phyloP scores from a whole-genome alignment of 768 basidiomycete species.

The Termitomyces titanicus region DNA sequence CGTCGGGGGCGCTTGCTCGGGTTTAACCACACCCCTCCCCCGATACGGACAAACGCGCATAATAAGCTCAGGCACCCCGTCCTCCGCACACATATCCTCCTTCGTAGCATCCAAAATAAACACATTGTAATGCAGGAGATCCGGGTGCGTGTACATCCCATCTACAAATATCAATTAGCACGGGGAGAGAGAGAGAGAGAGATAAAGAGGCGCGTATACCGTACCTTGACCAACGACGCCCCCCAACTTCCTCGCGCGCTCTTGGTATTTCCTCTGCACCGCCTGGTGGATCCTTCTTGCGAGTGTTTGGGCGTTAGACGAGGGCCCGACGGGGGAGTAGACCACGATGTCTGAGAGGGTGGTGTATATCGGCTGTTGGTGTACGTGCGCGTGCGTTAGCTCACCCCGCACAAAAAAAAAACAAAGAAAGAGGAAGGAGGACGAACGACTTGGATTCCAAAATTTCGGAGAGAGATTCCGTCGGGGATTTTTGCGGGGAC shows the following conservation, averaged over 20 bases:
- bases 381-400: no score
- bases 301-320: constrained; percentile 51
- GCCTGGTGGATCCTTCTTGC: constrained; percentile 67
- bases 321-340: constrained; percentile 72
- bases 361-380: constrained; percentile 79
- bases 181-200: neutral
- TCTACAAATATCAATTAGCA: neutral
- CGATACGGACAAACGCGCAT: constrained; percentile 49
- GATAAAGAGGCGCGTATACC: no score
- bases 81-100: constrained; percentile 13
- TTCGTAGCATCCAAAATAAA: constrained; percentile 65
- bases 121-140: constrained; percentile 63
- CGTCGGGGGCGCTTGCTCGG: no score
- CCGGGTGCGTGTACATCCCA: constrained; percentile 4
- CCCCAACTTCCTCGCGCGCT: constrained; percentile 29
- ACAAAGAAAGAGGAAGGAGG: constrained; percentile 4
- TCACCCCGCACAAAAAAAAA: no score
- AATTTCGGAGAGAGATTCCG: constrained; percentile 82
- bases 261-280: constrained; percentile 51
- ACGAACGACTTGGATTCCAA: constrained; percentile 86
- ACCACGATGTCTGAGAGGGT: constrained; percentile 88
- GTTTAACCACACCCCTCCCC: no score
- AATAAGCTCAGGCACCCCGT: constrained; percentile 45
- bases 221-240: neutral
- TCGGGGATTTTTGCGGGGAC: constrained; percentile 71